Base-by-base conservation (phyloP, 2,329 filamentous ascomycete species). In the Bipolaris bicolor region DNA sequence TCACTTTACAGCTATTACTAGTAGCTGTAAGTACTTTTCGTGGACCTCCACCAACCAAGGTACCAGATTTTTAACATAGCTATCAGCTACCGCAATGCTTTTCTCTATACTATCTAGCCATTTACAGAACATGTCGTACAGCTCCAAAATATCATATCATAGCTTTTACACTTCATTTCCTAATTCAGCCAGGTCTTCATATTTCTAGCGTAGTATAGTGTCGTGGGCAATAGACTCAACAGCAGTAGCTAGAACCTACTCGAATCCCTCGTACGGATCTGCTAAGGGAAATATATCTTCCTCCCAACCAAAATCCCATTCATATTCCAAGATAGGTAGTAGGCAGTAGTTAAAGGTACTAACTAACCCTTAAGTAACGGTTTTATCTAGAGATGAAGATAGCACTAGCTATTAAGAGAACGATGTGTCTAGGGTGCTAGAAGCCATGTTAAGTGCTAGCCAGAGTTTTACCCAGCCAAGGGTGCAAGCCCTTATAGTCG, bases 11-110 rank as follows among this genome's bases (percentile, higher is more conserved):
- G 36, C 48, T 5, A 60, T 36, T 1, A 53, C 45, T 44, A 59
- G 22, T 52, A 64, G 22, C 50, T 52, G 54, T 31, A 36, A 57
- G 39, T 57, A 64, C 34, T 57, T 64, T 5, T 64, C 29, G 31
- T 64, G 31, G 24, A 64, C 61, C 39, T 61, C 56, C 9, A 62
- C 49, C 2, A 18, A 64, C 61, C 20, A 64, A 48, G 55, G 48
- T 16, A 62, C 48, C 3, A 64, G 40, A 52, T 43, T 49, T 18
- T 62, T 44, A 5, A 62, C 40, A 52, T 64, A 64, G 41, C 51
- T 40, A 31, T 50, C 18, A 7, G 51, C 44, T 49, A 24, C 26
- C 0, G 29, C 13, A 6, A 64, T 26, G 10, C n/a, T 60, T 39
- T 16, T 26, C 33, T 61, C 53, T 13, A 64, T 61, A 29, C 39